Conservation (phyloP, 2,329 filamentous ascomycete species). For the Macrophomina pseudophaseolina region DNA sequence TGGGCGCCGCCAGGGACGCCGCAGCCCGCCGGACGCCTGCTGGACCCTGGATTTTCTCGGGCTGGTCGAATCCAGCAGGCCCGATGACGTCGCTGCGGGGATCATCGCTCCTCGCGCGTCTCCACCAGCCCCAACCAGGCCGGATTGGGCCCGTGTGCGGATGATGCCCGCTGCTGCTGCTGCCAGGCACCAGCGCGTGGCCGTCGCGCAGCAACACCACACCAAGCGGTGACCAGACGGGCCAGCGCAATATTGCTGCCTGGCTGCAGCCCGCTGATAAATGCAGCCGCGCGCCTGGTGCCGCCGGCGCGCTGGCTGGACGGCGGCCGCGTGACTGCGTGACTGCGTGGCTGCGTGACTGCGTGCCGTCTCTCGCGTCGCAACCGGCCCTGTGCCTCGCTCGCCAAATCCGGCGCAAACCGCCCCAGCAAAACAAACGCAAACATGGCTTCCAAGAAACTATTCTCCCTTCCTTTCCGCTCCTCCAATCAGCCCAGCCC, state of each 20-base stretch:
- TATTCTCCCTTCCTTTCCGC: neutral
- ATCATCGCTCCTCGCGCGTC: neutral
- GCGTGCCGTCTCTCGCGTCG: neutral
- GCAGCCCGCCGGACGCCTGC: neutral
- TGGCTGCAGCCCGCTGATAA: neutral
- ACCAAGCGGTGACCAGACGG: neutral
- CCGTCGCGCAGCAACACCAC: neutral
- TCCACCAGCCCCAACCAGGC: conserved; percentile 8
- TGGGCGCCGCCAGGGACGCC: neutral
- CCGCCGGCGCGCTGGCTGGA: neutral
- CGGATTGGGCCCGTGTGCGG: neutral
- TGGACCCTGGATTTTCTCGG: neutral
- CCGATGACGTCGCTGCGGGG: neutral
- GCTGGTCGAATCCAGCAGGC: neutral
- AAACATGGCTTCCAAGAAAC: neutral
- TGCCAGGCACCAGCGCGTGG: neutral
- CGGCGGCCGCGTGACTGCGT: conserved; percentile 3
- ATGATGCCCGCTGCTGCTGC: neutral
- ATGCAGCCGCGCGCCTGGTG: neutral
- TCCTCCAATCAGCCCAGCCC: neutral
- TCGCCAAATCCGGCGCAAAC: neutral
- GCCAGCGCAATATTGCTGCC: neutral
- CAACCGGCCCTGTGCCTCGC: neutral
- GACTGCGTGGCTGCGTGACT: neutral
- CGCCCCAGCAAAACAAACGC: neutral